phyloP scores from a whole-genome alignment of 257 asterid genomes.

The Solanum neorickii region DNA sequence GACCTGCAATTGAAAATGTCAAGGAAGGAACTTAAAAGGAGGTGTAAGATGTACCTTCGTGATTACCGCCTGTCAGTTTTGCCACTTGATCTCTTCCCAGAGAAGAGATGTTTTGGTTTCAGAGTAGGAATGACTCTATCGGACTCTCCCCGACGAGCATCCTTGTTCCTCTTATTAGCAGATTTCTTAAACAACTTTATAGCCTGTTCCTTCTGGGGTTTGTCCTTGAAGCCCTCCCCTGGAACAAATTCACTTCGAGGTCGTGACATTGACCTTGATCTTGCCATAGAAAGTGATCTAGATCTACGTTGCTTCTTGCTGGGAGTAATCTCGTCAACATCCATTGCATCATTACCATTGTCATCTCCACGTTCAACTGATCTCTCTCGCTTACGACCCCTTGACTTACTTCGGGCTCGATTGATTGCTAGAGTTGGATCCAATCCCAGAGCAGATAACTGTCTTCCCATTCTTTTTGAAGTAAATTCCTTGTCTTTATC shows the following conservation, averaged over 20 bases:
- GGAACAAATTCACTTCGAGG: conserved; percentile 64
- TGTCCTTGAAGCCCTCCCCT: conserved; percentile 78
- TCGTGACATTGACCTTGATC: conserved; percentile 53
- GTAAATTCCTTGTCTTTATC: conserved; percentile 65
- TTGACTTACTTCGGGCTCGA: conserved; percentile 72
- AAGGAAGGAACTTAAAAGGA: neutral
- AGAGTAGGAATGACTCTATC: conserved; percentile 81
- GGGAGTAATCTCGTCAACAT: conserved; percentile 50
- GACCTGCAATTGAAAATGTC: neutral
- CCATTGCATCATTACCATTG: conserved; percentile 41
- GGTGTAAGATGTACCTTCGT: conserved; percentile 24
- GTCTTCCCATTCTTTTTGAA: conserved; percentile 81
- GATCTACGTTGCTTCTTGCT: conserved; percentile 53
- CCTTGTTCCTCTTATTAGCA: conserved; percentile 60
- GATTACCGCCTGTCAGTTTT: conserved; percentile 74
- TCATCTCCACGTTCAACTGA: conserved; percentile 28
- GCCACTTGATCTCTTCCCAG: conserved; percentile 84
- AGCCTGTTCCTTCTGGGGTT: conserved; percentile 74
- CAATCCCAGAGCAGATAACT: conserved; percentile 53
- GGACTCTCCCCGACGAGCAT: conserved; percentile 75
- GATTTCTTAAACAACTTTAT: conserved; percentile 44
- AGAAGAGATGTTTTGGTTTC: conserved; percentile 71
- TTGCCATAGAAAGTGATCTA: conserved; percentile 4
- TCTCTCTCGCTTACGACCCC: conserved; percentile 93
- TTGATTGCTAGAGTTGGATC: conserved; percentile 66